Evolutionary conservation across 257 asterid genomes (phyloP).

Genomic region (Solanum pinnatisectum): DNA sequence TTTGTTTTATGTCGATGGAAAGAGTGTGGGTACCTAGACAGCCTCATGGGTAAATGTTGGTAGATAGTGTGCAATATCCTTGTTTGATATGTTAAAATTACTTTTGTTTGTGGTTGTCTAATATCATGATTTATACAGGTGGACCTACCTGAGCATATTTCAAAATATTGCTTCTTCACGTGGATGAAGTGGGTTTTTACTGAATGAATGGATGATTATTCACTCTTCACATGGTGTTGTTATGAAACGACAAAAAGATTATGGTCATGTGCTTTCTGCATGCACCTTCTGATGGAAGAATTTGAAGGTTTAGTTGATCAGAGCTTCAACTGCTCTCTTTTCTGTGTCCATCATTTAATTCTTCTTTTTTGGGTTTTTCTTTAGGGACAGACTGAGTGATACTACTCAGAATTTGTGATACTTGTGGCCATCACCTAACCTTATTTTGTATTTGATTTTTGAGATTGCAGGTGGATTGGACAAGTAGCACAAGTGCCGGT

Average conservation of each 20-base stretch:
- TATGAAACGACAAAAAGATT: background rate
- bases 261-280: background rate
- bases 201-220: slow-evolving; percentile 21
- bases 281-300: background rate
- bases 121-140: slow-evolving; percentile 39
- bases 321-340: background rate
- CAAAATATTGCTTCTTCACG: slow-evolving; percentile 60
- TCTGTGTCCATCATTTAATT: background rate
- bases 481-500: background rate
- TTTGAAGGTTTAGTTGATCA: slow-evolving; percentile 1
- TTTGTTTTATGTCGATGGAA: background rate
- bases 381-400: background rate
- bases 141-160: slow-evolving; percentile 79
- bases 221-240: slow-evolving; percentile 3
- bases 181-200: slow-evolving; percentile 70
- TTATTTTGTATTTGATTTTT: background rate
- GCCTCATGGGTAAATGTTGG: background rate
- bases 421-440: background rate
- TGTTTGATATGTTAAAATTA: background rate
- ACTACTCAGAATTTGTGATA: background rate
- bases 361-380: background rate
- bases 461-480: background rate
- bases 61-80: background rate
- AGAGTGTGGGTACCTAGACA: background rate
- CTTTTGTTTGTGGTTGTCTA: background rate